phyloP scores from a whole-genome alignment of 441 rosid genomes.

The Adansonia grandidieri region DNA sequence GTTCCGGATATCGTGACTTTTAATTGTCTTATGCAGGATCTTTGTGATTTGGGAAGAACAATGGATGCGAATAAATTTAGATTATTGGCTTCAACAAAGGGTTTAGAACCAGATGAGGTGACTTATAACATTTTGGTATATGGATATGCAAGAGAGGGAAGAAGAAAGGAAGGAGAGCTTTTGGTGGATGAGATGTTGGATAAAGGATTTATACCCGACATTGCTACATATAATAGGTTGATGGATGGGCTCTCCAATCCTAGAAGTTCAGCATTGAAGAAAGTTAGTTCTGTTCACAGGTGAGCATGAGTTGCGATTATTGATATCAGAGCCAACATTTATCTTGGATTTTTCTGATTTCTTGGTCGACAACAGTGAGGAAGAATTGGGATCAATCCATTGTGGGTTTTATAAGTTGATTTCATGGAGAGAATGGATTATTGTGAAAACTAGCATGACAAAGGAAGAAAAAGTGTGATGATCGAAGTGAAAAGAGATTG shows the following conservation, averaged over 20 bases:
- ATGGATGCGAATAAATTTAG: conserved; percentile 63
- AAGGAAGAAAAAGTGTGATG: neutral
- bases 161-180: conserved; percentile 60
- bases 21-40: conserved; percentile 75
- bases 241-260: conserved; percentile 49
- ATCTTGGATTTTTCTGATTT: neutral
- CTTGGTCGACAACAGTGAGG: neutral
- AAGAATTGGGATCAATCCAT: neutral
- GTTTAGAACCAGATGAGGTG: conserved; percentile 59
- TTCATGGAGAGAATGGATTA: neutral
- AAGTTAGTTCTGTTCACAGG: neutral
- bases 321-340: neutral
- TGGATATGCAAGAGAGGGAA: conserved; percentile 62
- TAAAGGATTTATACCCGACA: conserved; percentile 68
- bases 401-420: neutral
- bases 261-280: neutral
- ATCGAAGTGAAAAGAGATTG: neutral
- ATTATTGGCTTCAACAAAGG: conserved; percentile 63
- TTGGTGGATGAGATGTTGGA: conserved; percentile 89
- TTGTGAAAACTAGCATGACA: neutral
- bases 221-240: conserved; percentile 67
- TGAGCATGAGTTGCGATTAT: neutral
- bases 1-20: conserved; percentile 77
- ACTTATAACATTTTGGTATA: conserved; percentile 59
- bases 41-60: conserved; percentile 59